These are phyloP conservation scores for Pichia sp. DNA, from an alignment of 1,139 yeast genomes.

Conservation along the genomic window DNA sequence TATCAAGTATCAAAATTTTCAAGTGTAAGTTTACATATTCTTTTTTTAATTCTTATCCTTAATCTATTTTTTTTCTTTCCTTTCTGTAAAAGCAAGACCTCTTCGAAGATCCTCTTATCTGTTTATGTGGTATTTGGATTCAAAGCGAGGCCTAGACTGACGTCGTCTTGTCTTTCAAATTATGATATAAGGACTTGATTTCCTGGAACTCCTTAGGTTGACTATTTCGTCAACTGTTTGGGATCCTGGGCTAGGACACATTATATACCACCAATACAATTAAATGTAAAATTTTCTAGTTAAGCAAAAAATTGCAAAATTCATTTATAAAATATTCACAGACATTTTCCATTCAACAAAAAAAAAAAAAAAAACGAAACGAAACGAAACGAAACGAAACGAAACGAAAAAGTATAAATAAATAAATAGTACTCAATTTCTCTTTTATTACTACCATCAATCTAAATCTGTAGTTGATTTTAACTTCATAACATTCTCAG, in stretches of 20 bases:
- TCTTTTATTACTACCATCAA: conserved; percentile 2
- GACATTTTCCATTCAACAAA: too few relatives aligned
- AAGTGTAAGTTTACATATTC: too few relatives aligned
- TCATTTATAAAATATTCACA: too few relatives aligned
- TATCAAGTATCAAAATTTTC: too few relatives aligned
- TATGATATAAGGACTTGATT: conserved; percentile 3
- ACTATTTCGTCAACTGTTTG: conserved; percentile 8
- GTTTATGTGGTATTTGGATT: conserved; percentile 51
- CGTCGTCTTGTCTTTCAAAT: conserved; percentile 7
- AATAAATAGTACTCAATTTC: too few relatives aligned
- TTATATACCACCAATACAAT: not conserved
- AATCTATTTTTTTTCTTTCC: not conserved
- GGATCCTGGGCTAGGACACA: conserved; percentile 10
- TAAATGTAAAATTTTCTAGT: too few relatives aligned
- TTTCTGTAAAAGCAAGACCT: conserved; percentile 35
- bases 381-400: too few relatives aligned
- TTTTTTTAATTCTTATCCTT: too few relatives aligned
- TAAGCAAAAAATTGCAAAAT: too few relatives aligned
- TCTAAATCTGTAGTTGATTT: conserved; percentile 21
- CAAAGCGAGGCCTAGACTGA: conserved; percentile 62
- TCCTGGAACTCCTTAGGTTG: conserved; percentile 9
- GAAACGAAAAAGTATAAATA: too few relatives aligned
- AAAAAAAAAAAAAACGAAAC: too few relatives aligned
- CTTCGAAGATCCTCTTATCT: conserved; percentile 64
- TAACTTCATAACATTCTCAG: conserved; percentile 31